Evolutionary conservation across 768 basidiomycete species (phyloP).

Genomic region (Sarcodon aspratus): DNA sequence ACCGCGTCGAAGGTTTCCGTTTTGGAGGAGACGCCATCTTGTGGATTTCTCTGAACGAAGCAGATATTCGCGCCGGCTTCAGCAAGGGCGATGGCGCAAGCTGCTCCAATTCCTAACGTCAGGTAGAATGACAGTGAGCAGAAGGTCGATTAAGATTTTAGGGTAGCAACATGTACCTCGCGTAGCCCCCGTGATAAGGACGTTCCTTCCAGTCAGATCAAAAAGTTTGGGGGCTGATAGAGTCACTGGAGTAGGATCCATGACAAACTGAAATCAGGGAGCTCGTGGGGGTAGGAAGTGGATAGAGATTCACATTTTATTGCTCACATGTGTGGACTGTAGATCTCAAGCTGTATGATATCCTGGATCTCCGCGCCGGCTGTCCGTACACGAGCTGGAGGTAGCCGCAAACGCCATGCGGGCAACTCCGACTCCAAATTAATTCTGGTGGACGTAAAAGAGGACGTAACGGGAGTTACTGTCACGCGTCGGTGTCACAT

Average conservation of each 20-base stretch:
- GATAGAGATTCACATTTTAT: no score
- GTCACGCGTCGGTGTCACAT: no score
- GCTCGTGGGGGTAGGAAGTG: no score
- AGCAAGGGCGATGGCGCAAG: slow-evolving; percentile 42
- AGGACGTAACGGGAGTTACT: no score
- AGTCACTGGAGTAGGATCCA: slow-evolving; percentile 40
- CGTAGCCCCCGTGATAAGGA: slow-evolving; percentile 72
- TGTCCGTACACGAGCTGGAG: neutral
- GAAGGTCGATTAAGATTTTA: neutral
- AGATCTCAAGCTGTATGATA: no score
- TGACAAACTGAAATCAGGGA: slow-evolving; percentile 9
- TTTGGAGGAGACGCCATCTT: slow-evolving; percentile 22
- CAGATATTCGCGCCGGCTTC: slow-evolving; percentile 42
- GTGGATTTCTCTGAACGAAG: slow-evolving; percentile 30
- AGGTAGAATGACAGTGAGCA: neutral
- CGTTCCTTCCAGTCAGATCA: slow-evolving; percentile 52
- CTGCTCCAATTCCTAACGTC: slow-evolving; percentile 37
- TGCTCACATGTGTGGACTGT: no score
- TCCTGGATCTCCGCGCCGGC: neutral
- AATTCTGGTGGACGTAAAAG: no score
- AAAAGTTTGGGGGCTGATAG: slow-evolving; percentile 48
- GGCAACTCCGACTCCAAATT: no score
- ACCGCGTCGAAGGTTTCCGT: slow-evolving; percentile 24
- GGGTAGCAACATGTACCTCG: slow-evolving; percentile 39
- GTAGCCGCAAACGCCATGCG: no score